Evolutionary conservation across 768 basidiomycete genomes (phyloP).

Genomic region (Tulasnella sp.): DNA sequence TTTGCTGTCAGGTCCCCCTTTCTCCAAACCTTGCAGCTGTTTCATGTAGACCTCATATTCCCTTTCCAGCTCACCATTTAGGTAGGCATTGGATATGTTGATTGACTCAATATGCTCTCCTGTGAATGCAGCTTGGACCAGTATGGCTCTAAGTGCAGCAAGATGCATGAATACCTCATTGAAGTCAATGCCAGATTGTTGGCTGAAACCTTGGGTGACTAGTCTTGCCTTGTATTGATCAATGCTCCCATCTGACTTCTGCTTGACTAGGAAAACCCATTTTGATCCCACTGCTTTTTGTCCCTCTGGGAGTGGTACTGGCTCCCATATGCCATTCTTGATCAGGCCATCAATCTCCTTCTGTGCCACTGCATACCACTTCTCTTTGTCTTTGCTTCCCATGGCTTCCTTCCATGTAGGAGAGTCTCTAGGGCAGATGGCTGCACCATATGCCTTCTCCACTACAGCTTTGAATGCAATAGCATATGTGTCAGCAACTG

Average conservation of each 20-base stretch:
- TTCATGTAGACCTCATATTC: conserved; percentile 15
- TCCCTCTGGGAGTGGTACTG: conserved; percentile 23
- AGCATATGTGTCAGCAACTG: too few relatives aligned
- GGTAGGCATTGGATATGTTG: conserved; percentile 20
- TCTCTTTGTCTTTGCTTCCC: neutral
- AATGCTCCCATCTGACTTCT: conserved; percentile 23
- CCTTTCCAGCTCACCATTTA: conserved; percentile 20
- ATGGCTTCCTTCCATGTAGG: neutral
- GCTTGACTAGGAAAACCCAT: conserved; percentile 31
- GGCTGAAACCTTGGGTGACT: conserved; percentile 24
- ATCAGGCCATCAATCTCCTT: conserved; percentile 7
- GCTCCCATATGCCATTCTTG: conserved; percentile 25
- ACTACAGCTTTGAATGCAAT: too few relatives aligned
- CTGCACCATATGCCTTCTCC: too few relatives aligned
- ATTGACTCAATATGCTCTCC: conserved; percentile 21
- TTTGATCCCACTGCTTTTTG: conserved; percentile 25
- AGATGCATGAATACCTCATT: too few relatives aligned
- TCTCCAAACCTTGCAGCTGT: conserved; percentile 2
- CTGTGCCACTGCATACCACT: too few relatives aligned
- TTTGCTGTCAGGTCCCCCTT: neutral
- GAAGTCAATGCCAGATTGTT: too few relatives aligned
- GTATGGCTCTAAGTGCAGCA: neutral
- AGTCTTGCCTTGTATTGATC: conserved; percentile 23
- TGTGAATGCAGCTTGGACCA: neutral
- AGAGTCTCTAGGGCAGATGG: too few relatives aligned